phyloP scores from a whole-genome alignment of 2,329 filamentous ascomycete species.

The Pseudogymnoascus sp. region DNA sequence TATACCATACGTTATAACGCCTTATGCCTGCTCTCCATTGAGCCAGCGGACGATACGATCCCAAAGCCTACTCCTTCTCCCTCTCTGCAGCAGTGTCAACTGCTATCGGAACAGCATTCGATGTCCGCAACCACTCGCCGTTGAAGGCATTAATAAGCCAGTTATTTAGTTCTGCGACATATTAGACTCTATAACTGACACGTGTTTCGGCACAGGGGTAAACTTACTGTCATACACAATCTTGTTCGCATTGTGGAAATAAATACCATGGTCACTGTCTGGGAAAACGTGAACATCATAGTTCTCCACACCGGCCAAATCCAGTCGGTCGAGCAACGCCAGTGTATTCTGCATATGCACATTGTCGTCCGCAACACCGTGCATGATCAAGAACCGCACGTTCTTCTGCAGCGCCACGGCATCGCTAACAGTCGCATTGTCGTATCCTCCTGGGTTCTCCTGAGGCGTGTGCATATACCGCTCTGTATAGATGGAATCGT shows the following conservation, averaged over 20 bases:
- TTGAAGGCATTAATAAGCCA: slow-evolving; percentile 98
- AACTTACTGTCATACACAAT: slow-evolving; percentile 89
- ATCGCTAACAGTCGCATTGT: slow-evolving; percentile 65
- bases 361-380: slow-evolving; percentile 94
- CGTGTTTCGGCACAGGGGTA: not conserved
- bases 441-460: slow-evolving; percentile 70
- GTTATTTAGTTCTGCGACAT: slow-evolving; percentile 59
- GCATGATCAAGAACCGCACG: slow-evolving; percentile 89
- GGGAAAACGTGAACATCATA: slow-evolving; percentile 97
- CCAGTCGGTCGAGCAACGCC: slow-evolving; percentile 75
- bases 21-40: not conserved
- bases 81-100: slow-evolving; percentile 20
- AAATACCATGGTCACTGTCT: slow-evolving; percentile 90
- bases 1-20: not conserved
- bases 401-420: slow-evolving; percentile 63
- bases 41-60: not conserved
- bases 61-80: slow-evolving; percentile 9
- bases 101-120: slow-evolving; percentile 26
- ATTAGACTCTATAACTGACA: slow-evolving; percentile 26
- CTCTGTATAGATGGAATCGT: slow-evolving; percentile 90
- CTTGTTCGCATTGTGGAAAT: slow-evolving; percentile 83
- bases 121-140: slow-evolving; percentile 68
- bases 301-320: slow-evolving; percentile 74
- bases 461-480: slow-evolving; percentile 95
- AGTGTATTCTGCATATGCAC: slow-evolving; percentile 95